Evolutionary conservation across 2,329 filamentous ascomycete species (phyloP), one percentile per base, ranked within the genome.

Genomic region (Ophiostoma tasmaniense): DNA sequence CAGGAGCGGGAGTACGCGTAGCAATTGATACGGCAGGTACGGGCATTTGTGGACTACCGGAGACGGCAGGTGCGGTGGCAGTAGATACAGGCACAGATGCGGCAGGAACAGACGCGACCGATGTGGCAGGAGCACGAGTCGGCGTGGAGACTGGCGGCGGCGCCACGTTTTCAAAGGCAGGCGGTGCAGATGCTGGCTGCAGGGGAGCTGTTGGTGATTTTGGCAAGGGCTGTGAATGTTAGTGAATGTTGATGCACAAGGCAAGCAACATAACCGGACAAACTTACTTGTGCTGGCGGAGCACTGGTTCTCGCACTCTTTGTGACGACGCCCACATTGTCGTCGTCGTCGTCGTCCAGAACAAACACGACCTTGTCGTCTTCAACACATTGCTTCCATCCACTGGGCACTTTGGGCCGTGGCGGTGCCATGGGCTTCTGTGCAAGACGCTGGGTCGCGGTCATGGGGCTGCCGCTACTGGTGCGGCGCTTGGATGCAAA

Each of bases 291-390:
- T 11, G 5, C 11, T 1, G 55, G 28, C 2, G 25, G 55, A n/a
- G 55, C 55, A 33, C 28, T 61, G 28, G 25, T 55, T 55, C 50
- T 22, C 50, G 17, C 50, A 25, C 50, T 55, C n/a, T 25, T 11
- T 6, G 50, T 10, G 25, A 25, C 22, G 8, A 3, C 17, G n/a
- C n/a, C 50, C 11, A 39, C 11, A 28, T 55, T 33, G 17, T 71
- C 68, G 25, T 72, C 70, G n/a, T 68, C 67, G 37, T 69, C 67
- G 42, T 67, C 65, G 55, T 72, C 71, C 10, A 73, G 45, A 0
- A 73, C 13, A 14, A 61, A 28, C 3, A 73, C 67, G 1, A 52
- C 59, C 2, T 33, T 42, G 25, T 66, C 66, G 55, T 69, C 66
- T 20, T 70, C 69, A 2, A 59, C 7, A 2, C 65, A 35, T 1